Evolutionary conservation across 2,329 filamentous ascomycete species (phyloP).

Genomic region (Monilinia fructigena): DNA sequence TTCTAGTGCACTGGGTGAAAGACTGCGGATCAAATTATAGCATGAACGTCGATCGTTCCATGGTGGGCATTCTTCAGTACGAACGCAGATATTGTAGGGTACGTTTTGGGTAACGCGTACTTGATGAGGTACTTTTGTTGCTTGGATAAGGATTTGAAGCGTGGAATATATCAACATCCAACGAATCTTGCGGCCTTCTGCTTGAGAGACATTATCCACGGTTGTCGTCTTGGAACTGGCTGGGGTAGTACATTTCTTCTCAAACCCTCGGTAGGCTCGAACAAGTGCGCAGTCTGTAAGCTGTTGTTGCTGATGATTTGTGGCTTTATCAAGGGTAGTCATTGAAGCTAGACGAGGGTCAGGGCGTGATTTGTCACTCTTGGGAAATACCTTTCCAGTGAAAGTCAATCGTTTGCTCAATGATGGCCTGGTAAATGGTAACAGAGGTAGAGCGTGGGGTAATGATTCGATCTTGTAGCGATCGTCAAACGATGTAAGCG

Average conservation of each 20-base stretch:
- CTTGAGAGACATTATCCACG: conserved; percentile 54
- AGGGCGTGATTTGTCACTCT: conserved; percentile 45
- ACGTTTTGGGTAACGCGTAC: conserved; percentile 56
- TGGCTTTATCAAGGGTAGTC: conserved; percentile 51
- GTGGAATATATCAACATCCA: conserved; percentile 76
- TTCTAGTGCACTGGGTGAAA: conserved; percentile 29
- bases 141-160: conserved; percentile 68
- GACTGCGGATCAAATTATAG: conserved; percentile 26
- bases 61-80: conserved; percentile 33
- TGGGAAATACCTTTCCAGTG: conserved; percentile 29
- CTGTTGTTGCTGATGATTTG: conserved; percentile 44
- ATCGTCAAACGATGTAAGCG: conserved; percentile 64
- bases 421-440: conserved; percentile 42
- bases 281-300: conserved; percentile 54
- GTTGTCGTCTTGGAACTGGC: conserved; percentile 54
- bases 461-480: conserved; percentile 59
- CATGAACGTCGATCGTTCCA: conserved; percentile 33
- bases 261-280: conserved; percentile 67
- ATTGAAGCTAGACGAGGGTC: conserved; percentile 52
- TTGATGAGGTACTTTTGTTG: conserved; percentile 59
- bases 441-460: conserved; percentile 63
- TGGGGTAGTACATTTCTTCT: conserved; percentile 55
- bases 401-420: conserved; percentile 31
- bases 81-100: conserved; percentile 51
- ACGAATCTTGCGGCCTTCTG: conserved; percentile 72